These are phyloP conservation scores for Xenoacremonium recifei DNA, from an alignment of 2,329 filamentous ascomycete genomes.

Conservation along the genomic window DNA sequence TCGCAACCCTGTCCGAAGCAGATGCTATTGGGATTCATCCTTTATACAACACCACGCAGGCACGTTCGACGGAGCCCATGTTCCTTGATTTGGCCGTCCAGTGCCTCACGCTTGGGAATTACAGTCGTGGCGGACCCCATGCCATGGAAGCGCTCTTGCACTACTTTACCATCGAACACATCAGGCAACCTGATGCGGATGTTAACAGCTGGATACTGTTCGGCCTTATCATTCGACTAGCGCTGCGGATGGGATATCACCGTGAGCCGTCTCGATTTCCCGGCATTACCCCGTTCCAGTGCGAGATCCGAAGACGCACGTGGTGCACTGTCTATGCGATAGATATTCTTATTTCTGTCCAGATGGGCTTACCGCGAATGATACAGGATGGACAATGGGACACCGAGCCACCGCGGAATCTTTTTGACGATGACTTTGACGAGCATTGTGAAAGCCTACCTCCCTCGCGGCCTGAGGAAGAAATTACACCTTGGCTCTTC, in stretches of 20 bases:
- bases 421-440: slow-evolving; percentile 15
- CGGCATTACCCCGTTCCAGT: slow-evolving; percentile 11
- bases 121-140: neutral
- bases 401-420: slow-evolving; percentile 9
- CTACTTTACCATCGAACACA: slow-evolving; percentile 16
- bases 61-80: neutral
- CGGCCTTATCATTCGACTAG: slow-evolving; percentile 12
- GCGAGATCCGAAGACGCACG: slow-evolving; percentile 16
- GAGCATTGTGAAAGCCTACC: slow-evolving; percentile 8
- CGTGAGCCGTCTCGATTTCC: slow-evolving; percentile 13
- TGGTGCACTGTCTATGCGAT: slow-evolving; percentile 15
- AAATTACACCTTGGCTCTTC: slow-evolving; percentile 10
- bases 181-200: slow-evolving; percentile 12
- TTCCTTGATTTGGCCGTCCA: neutral
- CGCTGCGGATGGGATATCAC: slow-evolving; percentile 20
- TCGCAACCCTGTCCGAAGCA: neutral
- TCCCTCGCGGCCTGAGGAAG: slow-evolving; percentile 8
- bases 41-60: neutral
- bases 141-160: slow-evolving; percentile 13
- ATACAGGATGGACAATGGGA: slow-evolving; percentile 15
- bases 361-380: slow-evolving; percentile 13
- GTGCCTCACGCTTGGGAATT: neutral
- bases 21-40: too few relatives aligned
- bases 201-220: slow-evolving; percentile 14
- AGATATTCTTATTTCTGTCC: slow-evolving; percentile 13